Evolutionary conservation across 345 rosid species (phyloP).

Genomic region (Barbarea vulgaris): DNA sequence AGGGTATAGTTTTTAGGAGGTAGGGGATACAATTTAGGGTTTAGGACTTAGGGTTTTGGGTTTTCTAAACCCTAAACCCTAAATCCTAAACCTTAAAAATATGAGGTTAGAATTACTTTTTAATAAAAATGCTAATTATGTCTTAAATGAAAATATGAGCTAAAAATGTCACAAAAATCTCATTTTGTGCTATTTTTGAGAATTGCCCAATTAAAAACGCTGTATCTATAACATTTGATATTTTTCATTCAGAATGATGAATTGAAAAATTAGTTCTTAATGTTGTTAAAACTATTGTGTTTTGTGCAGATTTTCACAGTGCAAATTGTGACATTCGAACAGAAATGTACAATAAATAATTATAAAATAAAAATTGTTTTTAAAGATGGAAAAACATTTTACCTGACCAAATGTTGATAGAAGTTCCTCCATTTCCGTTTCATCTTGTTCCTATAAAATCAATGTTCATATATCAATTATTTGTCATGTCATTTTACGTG

Average conservation of each 20-base stretch:
- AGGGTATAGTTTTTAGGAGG: too few species aligned
- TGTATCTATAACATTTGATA: not conserved
- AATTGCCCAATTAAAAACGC: too few species aligned
- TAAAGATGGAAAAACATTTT: not conserved
- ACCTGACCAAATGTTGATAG: not conserved
- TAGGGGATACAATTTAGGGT: too few species aligned
- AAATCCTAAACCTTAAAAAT: too few species aligned
- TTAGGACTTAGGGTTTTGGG: too few species aligned
- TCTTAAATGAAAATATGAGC: too few species aligned
- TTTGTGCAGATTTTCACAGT: not conserved
- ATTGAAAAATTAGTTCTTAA: not conserved
- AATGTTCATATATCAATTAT: constrained; percentile 7
- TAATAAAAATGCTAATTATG: too few species aligned
- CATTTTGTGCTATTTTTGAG: too few species aligned
- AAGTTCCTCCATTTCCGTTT: not conserved
- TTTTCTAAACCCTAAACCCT: too few species aligned
- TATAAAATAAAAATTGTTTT: not conserved
- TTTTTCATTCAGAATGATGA: too few species aligned
- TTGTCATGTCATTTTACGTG: not conserved
- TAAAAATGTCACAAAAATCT: too few species aligned
- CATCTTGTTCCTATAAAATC: constrained; percentile 21
- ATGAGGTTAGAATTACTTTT: too few species aligned
- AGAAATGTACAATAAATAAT: not conserved
- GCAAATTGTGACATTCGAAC: not conserved
- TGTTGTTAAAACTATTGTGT: not conserved